Evolutionary conservation across 805 yeast species (phyloP).

Genomic region (Huiozyma naganishii): DNA sequence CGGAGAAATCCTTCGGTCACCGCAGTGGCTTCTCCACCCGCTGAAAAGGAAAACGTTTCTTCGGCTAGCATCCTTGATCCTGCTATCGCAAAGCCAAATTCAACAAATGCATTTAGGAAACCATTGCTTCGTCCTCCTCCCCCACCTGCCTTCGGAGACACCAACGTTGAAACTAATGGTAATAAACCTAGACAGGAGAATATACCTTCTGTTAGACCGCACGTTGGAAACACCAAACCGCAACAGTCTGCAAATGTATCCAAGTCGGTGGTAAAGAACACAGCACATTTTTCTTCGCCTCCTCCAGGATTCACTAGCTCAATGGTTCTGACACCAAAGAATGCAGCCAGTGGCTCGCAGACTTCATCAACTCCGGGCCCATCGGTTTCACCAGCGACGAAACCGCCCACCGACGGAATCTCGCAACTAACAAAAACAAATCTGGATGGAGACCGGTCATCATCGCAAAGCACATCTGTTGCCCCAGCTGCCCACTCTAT

Average conservation of each 20-base stretch:
- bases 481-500: no score
- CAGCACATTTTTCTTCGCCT: constrained; percentile 5
- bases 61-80: neutral
- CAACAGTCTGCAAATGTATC: constrained; percentile 25
- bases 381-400: neutral
- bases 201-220: no score
- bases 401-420: neutral
- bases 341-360: constrained; percentile 4
- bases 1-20: neutral
- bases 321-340: constrained; percentile 27
- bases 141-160: constrained; percentile 6
- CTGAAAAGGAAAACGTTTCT: neutral
- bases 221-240: constrained; percentile 6
- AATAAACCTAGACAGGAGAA: no score
- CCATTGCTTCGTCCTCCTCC: constrained; percentile 12
- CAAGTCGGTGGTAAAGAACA: no score
- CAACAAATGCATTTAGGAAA: neutral
- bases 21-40: no score
- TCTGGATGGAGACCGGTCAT: no score
- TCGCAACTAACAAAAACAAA: neutral
- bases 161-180: no score
- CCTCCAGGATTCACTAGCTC: constrained; percentile 31
- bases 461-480: no score
- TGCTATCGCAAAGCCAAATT: neutral
- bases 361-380: constrained; percentile 1